phyloP scores from a whole-genome alignment of 2,329 filamentous ascomycete genomes.

The Daldinia eschscholtzii region DNA sequence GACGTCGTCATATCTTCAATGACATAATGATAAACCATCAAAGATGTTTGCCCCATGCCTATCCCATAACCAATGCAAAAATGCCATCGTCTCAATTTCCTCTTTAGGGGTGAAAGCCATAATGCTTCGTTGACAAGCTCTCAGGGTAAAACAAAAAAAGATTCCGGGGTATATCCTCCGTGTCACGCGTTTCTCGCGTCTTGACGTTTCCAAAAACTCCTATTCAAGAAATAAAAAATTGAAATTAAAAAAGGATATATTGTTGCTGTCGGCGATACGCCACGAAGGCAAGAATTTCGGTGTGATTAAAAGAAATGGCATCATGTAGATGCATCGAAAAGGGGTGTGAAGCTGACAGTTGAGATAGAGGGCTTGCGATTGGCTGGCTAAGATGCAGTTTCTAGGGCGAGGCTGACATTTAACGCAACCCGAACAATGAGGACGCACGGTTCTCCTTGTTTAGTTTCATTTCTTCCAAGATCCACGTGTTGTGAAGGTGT shows the following conservation, averaged over 20 bases:
- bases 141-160: conserved; percentile 33
- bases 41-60: conserved; percentile 17
- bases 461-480: conserved; percentile 21
- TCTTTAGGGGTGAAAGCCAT: conserved; percentile 11
- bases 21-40: conserved; percentile 27
- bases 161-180: conserved; percentile 50
- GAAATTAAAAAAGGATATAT: conserved; percentile 39
- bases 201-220: conserved; percentile 46
- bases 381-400: conserved; percentile 16
- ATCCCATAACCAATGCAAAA: conserved; percentile 32
- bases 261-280: conserved; percentile 31
- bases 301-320: conserved; percentile 14
- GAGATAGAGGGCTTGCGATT: conserved; percentile 20
- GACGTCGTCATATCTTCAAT: conserved; percentile 28
- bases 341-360: conserved; percentile 20
- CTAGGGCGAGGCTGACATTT: conserved; percentile 1
- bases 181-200: conserved; percentile 42
- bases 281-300: conserved; percentile 18
- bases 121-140: conserved; percentile 15
- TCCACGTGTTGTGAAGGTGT: not conserved
- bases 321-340: conserved; percentile 25
- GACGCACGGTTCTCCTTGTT: conserved; percentile 18
- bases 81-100: conserved; percentile 17
- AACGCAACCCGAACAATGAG: conserved; percentile 12
- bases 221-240: conserved; percentile 24